Evolutionary conservation across 2,329 filamentous ascomycete genomes (phyloP).

Genomic region (Talaromyces sp.): DNA sequence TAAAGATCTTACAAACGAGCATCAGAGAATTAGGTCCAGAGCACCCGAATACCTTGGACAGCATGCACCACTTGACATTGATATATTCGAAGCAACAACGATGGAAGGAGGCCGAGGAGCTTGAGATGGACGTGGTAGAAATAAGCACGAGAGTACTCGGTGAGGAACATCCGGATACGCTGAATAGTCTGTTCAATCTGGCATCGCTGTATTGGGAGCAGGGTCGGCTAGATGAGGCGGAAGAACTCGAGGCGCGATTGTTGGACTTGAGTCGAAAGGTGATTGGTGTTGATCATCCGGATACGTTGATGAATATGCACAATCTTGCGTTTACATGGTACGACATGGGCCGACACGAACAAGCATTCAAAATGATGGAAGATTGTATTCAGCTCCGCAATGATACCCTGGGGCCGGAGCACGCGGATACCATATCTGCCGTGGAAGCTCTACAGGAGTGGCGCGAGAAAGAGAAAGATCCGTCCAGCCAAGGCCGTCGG

Average conservation of each 20-base stretch:
- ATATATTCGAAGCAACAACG: constrained; percentile 19
- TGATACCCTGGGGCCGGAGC: not conserved
- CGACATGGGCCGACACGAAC: not conserved
- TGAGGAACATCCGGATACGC: constrained; percentile 20
- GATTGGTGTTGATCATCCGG: constrained; percentile 6
- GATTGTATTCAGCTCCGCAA: not conserved
- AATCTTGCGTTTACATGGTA: constrained; percentile 8
- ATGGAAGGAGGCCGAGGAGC: constrained; percentile 23
- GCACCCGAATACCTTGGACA: constrained; percentile 26
- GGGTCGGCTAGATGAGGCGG: not conserved
- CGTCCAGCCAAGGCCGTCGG: not conserved
- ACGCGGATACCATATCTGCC: not conserved
- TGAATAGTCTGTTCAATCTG: constrained; percentile 21
- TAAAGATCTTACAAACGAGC: constrained; percentile 20
- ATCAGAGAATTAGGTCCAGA: constrained; percentile 23
- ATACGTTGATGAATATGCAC: constrained; percentile 20
- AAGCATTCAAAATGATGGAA: not conserved
- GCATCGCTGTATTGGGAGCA: constrained; percentile 12
- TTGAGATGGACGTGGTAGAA: constrained; percentile 20
- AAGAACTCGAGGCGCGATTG: not conserved
- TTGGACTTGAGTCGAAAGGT: not conserved
- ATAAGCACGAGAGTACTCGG: constrained; percentile 22
- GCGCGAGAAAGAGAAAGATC: not conserved
- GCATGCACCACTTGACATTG: constrained; percentile 17
- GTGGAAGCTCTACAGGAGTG: not conserved